These are phyloP conservation scores for Aspergillus neoniger DNA, from an alignment of 2,329 filamentous ascomycete species.

Conservation along the genomic window DNA sequence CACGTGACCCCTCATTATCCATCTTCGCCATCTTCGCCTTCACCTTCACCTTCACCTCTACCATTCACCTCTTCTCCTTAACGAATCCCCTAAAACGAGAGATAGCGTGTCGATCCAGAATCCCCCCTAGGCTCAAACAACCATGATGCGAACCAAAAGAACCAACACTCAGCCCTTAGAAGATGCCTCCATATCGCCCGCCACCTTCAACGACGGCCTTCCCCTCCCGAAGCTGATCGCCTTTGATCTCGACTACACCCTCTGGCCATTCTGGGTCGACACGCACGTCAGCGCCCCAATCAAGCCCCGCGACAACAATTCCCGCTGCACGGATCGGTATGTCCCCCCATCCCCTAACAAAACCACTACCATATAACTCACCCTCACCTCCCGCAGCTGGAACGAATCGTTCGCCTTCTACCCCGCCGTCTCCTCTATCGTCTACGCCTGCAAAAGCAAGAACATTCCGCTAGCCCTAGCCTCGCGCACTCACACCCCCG, in stretches of 20 bases:
- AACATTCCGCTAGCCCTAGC: slow-evolving; percentile 69
- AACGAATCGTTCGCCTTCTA: slow-evolving; percentile 74
- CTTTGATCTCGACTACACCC: slow-evolving; percentile 95
- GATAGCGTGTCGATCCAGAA: neutral
- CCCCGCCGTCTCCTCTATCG: slow-evolving; percentile 65
- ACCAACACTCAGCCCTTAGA: slow-evolving; percentile 38
- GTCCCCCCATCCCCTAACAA: slow-evolving; percentile 1
- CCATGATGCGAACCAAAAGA: slow-evolving; percentile 39
- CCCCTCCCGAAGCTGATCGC: slow-evolving; percentile 82
- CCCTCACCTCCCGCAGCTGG: slow-evolving; percentile 33
- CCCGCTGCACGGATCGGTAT: slow-evolving; percentile 47
- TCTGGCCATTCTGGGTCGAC: slow-evolving; percentile 99
- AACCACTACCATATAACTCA: slow-evolving; percentile 13
- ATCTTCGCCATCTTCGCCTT: neutral
- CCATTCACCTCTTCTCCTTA: neutral
- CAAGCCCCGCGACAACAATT: slow-evolving; percentile 59
- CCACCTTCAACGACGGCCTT: slow-evolving; percentile 64
- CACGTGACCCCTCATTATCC: neutral
- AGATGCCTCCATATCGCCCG: slow-evolving; percentile 46
- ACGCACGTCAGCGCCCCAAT: slow-evolving; percentile 82
- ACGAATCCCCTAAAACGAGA: neutral
- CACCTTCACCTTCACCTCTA: neutral
- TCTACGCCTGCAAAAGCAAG: slow-evolving; percentile 61
- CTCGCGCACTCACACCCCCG: slow-evolving; percentile 76
- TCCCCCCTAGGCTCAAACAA: neutral